Percentiles rank a stretch among this genome's conserved stretches.
phyloP scores from a whole-genome alignment of 805 yeast genomes.

The Candida silvicultrix region DNA sequence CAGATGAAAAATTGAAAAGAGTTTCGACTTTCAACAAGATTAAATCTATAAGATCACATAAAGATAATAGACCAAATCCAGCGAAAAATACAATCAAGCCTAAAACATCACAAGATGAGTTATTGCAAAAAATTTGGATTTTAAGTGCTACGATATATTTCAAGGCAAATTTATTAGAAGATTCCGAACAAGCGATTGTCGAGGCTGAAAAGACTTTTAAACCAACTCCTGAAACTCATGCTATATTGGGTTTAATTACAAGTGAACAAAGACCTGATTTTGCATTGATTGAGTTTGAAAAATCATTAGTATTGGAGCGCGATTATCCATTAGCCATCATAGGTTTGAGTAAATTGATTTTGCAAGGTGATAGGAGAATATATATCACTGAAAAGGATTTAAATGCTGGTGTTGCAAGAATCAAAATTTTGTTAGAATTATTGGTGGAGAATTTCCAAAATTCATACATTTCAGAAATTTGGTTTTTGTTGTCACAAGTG shows the following conservation, averaged over 20 bases:
- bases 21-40: slow-evolving; percentile 10
- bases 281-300: slow-evolving; percentile 61
- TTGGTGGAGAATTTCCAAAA: slow-evolving; percentile 34
- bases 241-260: slow-evolving; percentile 36
- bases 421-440: slow-evolving; percentile 31
- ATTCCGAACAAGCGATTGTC: slow-evolving; percentile 63
- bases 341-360: slow-evolving; percentile 16
- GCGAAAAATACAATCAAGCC: background rate
- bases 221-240: slow-evolving; percentile 42
- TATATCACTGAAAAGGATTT: slow-evolving; percentile 53
- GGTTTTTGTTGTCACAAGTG: slow-evolving; percentile 61
- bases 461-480: slow-evolving; percentile 48
- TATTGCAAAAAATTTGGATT: slow-evolving; percentile 65
- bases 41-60: slow-evolving; percentile 11
- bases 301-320: slow-evolving; percentile 22
- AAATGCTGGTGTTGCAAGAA: slow-evolving; percentile 46
- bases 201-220: slow-evolving; percentile 56
- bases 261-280: slow-evolving; percentile 25
- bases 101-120: slow-evolving; percentile 4
- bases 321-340: slow-evolving; percentile 8
- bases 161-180: slow-evolving; percentile 45
- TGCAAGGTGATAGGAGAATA: slow-evolving; percentile 7
- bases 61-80: background rate
- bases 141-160: slow-evolving; percentile 63
- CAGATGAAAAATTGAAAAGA: background rate